These are phyloP conservation scores for Hysterium pulicare DNA, from an alignment of 2,329 filamentous ascomycete genomes.

Conservation along the genomic window DNA sequence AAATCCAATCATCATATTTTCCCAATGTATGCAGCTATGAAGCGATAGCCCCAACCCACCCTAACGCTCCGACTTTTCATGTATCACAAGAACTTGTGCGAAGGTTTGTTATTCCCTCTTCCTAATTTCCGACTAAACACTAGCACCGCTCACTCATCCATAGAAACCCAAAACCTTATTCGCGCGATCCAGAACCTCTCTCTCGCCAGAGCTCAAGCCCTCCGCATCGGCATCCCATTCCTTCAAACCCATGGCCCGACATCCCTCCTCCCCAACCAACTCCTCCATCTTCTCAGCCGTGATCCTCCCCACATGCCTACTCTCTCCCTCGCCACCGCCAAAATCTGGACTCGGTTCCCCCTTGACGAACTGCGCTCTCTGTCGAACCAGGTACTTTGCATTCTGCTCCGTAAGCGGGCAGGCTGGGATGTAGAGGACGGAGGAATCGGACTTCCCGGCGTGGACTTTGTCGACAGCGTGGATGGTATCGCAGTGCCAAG, in stretches of 20 bases:
- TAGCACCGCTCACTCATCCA: too few species aligned
- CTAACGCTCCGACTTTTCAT: too few species aligned
- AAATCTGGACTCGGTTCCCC: slow-evolving; percentile 55
- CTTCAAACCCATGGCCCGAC: slow-evolving; percentile 54
- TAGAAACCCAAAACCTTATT: slow-evolving; percentile 55
- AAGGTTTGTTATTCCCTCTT: too few species aligned
- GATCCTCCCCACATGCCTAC: slow-evolving; percentile 43
- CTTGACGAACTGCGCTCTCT: slow-evolving; percentile 66
- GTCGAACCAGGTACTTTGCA: slow-evolving; percentile 65
- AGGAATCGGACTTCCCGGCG: slow-evolving; percentile 67
- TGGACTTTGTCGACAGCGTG: slow-evolving; percentile 84
- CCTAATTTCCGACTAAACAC: too few species aligned
- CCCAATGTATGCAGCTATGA: too few species aligned
- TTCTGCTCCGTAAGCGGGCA: slow-evolving; percentile 77
- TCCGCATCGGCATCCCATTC: slow-evolving; percentile 48
- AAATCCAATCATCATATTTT: too few species aligned
- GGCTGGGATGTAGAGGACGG: slow-evolving; percentile 84
- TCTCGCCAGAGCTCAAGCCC: slow-evolving; percentile 50
- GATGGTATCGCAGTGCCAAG: slow-evolving; percentile 76
- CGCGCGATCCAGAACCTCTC: slow-evolving; percentile 48
- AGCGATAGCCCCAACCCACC: too few species aligned
- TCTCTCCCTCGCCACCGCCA: slow-evolving; percentile 62
- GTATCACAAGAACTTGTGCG: too few species aligned
- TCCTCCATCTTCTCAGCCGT: slow-evolving; percentile 36
- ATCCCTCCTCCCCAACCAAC: slow-evolving; percentile 46